phyloP scores from a whole-genome alignment of 2,329 filamentous ascomycete genomes.

The Tolypocladium ophioglossoides region DNA sequence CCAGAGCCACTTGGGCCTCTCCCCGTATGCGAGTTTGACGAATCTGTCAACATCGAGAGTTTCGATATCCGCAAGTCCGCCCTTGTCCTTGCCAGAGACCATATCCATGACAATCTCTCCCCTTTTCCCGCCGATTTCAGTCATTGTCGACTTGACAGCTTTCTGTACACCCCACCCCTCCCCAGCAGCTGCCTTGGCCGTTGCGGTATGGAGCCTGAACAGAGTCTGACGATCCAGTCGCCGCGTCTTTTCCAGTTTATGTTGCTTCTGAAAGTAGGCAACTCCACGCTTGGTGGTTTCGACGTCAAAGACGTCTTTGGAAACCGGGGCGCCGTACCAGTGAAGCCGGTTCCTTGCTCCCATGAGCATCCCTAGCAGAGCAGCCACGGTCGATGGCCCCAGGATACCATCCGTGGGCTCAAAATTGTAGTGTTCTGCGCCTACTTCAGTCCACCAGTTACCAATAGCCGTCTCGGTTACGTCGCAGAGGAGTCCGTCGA shows the following conservation, averaged over 20 bases:
- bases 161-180: slow-evolving; percentile 89
- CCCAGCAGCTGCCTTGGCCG: slow-evolving; percentile 78
- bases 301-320: slow-evolving; percentile 87
- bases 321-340: slow-evolving; percentile 70
- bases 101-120: slow-evolving; percentile 95
- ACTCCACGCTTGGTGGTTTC: slow-evolving; percentile 75
- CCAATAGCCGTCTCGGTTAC: slow-evolving; percentile 81
- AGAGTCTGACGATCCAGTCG: slow-evolving; percentile 77
- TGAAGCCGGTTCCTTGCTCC: slow-evolving; percentile 84
- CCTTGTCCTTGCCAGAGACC: slow-evolving; percentile 77
- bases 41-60: slow-evolving; percentile 84
- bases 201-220: slow-evolving; percentile 68
- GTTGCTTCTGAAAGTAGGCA: slow-evolving; percentile 77
- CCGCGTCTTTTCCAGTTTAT: slow-evolving; percentile 68
- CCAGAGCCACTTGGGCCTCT: slow-evolving; percentile 90
- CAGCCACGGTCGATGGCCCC: slow-evolving; percentile 84
- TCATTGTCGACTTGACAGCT: slow-evolving; percentile 90
- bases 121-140: slow-evolving; percentile 85
- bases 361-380: slow-evolving; percentile 76
- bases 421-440: slow-evolving; percentile 81
- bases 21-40: slow-evolving; percentile 65
- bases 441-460: slow-evolving; percentile 95
- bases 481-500: slow-evolving; percentile 87
- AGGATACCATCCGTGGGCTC: slow-evolving; percentile 90
- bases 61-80: slow-evolving; percentile 84